Base-by-base conservation (phyloP, 805 yeast species). In the Lachancea sp. region DNA sequence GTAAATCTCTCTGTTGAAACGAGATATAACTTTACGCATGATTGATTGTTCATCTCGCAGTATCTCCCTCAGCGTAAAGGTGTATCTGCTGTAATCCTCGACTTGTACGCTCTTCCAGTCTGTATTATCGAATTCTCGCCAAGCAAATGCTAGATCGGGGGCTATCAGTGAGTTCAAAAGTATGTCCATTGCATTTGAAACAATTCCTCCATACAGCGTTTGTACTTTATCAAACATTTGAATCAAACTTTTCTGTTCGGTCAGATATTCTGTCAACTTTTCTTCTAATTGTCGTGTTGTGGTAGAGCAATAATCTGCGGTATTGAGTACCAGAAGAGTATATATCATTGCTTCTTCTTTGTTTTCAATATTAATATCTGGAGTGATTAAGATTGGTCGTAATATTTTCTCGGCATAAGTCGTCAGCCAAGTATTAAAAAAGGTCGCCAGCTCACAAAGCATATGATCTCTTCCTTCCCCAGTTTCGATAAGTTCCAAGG, bases 261-360 rank as follows among this genome's bases (percentile, higher is more conserved):
- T 56, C 24, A 73, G 62, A 60, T 71, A 51, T 34, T 67, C 67
- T 55, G 58, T 43, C 12, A 77, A 61, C 50, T 76, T 76, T 19
- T 80, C 83, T 50, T 80, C 87, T 33, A 92, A 64, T 56, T 92
- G 97, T 9, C 71, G 72, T 2, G 81, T 75, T 2, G 96, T 92
- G 8, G 77, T 69, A 13, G 85, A 75, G 44, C 95, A 80, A 58
- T 89, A 92, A 56, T 90, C 96, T 1, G 95, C 87, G 0, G 98
- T 90, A 50, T 87, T 86, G 25, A 90, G 64, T 8, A 88, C 73
- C 55, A 86, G 65, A 21, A 92, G 80, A 1, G 84, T 69, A 44
- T 82, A 75, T 32, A 71, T 72, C 15, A 85, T 64, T 1, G 85
- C 79, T 48, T 83, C 90, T 9, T 58, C 63, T 9, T 72, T 64